Evolutionary conservation across 805 yeast species (phyloP).

Genomic region (Cyberlindnera nakhonratchasimensis): DNA sequence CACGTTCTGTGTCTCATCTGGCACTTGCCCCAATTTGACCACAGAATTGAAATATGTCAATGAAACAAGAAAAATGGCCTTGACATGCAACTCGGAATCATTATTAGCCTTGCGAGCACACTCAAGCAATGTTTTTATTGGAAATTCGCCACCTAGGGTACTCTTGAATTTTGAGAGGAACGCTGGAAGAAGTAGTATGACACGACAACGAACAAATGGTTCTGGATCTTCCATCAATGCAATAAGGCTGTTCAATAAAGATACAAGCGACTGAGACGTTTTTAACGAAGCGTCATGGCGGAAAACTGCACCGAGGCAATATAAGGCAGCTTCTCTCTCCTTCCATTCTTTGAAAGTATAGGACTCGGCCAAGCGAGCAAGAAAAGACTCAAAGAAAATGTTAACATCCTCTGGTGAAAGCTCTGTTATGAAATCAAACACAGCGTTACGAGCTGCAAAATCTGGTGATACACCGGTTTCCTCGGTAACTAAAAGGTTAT

Average conservation of each 20-base stretch:
- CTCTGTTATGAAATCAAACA: conserved; percentile 53
- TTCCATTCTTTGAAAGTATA: conserved; percentile 34
- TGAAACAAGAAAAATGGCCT: conserved; percentile 42
- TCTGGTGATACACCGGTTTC: conserved; percentile 67
- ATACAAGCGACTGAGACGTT: conserved; percentile 23
- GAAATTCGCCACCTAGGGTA: conserved; percentile 30
- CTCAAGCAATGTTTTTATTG: conserved; percentile 26
- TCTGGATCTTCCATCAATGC: conserved; percentile 21
- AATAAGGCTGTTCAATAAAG: conserved; percentile 12
- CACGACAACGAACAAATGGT: conserved; percentile 45
- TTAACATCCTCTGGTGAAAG: conserved; percentile 40
- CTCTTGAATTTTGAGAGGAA: conserved; percentile 50
- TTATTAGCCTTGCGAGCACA: conserved; percentile 27
- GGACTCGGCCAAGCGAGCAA: conserved; percentile 2
- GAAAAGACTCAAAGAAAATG: conserved; percentile 13
- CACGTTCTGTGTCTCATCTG: conserved; percentile 24
- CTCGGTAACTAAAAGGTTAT: conserved; percentile 66
- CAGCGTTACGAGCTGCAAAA: conserved; percentile 54
- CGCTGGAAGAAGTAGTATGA: conserved; percentile 52
- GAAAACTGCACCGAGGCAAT: conserved; percentile 50
- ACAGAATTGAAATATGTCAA: conserved; percentile 48
- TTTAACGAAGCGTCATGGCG: conserved; percentile 29
- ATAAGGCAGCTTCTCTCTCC: conserved; percentile 44
- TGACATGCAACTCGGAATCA: conserved; percentile 30
- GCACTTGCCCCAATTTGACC: conserved; percentile 17